Evolutionary conservation across 352 stramenopile species (phyloP), one percentile per base, ranked within the genome.

Genomic region (Phytophthora crassamura): DNA sequence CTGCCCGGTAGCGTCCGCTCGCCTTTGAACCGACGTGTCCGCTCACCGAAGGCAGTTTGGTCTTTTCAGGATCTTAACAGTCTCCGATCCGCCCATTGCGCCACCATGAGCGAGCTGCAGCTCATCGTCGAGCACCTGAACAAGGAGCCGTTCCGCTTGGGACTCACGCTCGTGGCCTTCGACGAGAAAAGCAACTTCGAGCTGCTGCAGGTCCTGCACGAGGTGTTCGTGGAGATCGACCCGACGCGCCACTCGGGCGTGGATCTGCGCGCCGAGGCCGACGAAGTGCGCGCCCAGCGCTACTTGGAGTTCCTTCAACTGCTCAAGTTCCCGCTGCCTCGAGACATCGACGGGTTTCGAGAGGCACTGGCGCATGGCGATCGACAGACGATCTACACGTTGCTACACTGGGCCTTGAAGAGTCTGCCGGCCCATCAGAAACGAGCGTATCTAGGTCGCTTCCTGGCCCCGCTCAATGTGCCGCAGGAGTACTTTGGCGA

Each of bases 121-220:
- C 82, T 96, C 54, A 98, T 98, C 73, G 93, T 98, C 35, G 87
- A 97, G 76, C 81, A 94, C 64, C 85, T 98, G 57, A 98, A 98
- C 75, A 92, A 97, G 67, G 84, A 94, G 59, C 91, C 93, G 7
- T 98, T 98, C 79, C 86, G 82, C 9, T 83, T 96, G 25, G 87
- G 92, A 7, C 76, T 97, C 53, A 93, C 84, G 25, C 75, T 97
- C 55, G 89, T 97, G 43, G 92, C 94, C 39, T 98, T 99, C 57
- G 96, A 99, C 54, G 93, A 98, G 74, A 98, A 98, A 64, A 88
- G 82, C 58, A 92, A 90, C 64, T 93, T 95, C 41, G 94, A 98
- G 62, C 73, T 98, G 45, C 81, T 99, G 9, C 90, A 98, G 75
- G 85, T 97, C 41, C 82, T 98, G 8, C 97, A 98, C 65, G 90